Base-by-base conservation (phyloP, 371 early-diverging fungal genomes). In the Rhizopus sp. region DNA sequence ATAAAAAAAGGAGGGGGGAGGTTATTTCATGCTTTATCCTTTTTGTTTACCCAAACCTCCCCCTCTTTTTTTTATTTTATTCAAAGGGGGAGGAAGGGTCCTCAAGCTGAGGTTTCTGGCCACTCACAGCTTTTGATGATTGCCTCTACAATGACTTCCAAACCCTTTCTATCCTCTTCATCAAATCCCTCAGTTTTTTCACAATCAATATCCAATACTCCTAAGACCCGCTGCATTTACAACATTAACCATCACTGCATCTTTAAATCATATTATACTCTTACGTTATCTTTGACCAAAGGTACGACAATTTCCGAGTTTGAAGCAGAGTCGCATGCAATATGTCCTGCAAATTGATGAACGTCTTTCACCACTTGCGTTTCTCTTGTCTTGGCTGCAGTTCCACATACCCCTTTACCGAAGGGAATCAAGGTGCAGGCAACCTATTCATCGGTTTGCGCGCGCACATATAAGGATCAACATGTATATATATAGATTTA, bases 301-400 rank as follows among this genome's bases (percentile, higher is more conserved):
- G 96, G 96, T 39, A 96, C 87, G 0, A 96, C 96, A 38, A 94
- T 80, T 75, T 96, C 96, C 42, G 90, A 90, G 60, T 87, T 82
- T n/a, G 89, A 87, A 5, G 88, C 89, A 10, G 92, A 79, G 70
- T 96, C 96, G 61, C 96, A 96, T 2, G 95, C 93, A 70, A 96
- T 96, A 76, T 96, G 96, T 16, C 93, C 94, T 6, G 88, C 85
- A 57, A 93, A 94, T 39, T 78, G 75, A 67, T 92, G 90, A 29
- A 94, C 94, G 63, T 96, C 87, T 50, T 69, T 60, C 39, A 96
- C 87, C 3, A 94, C 57, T 52, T 87, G 73, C 0, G 90, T 79
- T 54, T 66, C 8, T 29, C 69, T 64, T 35, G 70, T 70, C 3
- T 56, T 54, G 4, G 93, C 93, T 1, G 90, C 89, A 3, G 89